Evolutionary conservation across 257 asterid genomes (phyloP).

Genomic region (Jacaranda mimosifolia): DNA sequence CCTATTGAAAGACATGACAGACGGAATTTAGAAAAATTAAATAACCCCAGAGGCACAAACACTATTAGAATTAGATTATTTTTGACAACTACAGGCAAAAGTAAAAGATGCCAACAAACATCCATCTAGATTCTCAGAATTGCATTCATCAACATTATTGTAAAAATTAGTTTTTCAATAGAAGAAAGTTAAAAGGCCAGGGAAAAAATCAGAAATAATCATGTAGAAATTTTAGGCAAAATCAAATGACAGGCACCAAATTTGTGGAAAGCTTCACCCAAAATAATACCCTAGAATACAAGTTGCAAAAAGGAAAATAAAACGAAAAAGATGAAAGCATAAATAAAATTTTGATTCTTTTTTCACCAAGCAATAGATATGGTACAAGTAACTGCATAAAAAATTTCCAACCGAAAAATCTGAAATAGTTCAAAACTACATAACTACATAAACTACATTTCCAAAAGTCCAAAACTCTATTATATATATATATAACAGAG

Average conservation of each 20-base stretch:
- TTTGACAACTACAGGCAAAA: not conserved
- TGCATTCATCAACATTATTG: not conserved
- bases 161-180: not conserved
- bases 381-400: not conserved
- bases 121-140: not conserved
- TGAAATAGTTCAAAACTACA: not conserved
- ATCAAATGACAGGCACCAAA: not conserved
- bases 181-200: not conserved
- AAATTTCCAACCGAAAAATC: not conserved
- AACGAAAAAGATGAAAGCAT: not conserved
- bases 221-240: conserved; percentile 3
- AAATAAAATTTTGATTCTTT: not conserved
- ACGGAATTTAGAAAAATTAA: conserved; percentile 29
- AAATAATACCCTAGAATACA: not conserved
- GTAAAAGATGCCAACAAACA: not conserved
- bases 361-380: not conserved
- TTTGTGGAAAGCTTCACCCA: not conserved
- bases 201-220: not conserved
- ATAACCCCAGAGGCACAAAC: conserved; percentile 3
- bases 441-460: conserved; percentile 16
- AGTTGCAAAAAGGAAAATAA: not conserved
- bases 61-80: not conserved
- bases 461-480: not conserved
- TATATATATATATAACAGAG: too few relatives aligned
- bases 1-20: conserved; percentile 52